Evolutionary conservation across 805 yeast species (phyloP).

Genomic region (Cyberlindnera sargentensis): DNA sequence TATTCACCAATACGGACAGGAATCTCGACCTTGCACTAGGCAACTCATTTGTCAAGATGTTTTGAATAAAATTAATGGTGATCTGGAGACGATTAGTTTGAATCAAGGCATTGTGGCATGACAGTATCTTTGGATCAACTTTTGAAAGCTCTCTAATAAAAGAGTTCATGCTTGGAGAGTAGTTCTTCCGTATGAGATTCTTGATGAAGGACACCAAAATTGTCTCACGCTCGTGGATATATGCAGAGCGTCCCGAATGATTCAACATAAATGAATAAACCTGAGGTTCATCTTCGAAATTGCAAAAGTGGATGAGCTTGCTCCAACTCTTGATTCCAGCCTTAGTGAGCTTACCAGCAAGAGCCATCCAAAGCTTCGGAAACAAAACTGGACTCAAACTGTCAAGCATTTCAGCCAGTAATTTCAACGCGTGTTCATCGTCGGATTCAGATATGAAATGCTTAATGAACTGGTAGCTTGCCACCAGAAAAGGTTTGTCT

Average conservation of each 20-base stretch:
- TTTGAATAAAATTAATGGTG: conserved; percentile 10
- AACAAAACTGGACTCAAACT: conserved; percentile 12
- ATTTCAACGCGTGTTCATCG: conserved; percentile 2
- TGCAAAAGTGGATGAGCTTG: conserved; percentile 15
- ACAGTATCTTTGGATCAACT: conserved; percentile 12
- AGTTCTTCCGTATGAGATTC: conserved; percentile 8
- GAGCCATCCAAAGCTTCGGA: conserved; percentile 19
- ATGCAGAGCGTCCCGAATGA: conserved; percentile 11
- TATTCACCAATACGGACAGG: conserved; percentile 12
- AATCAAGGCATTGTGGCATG: conserved; percentile 9
- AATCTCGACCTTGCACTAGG: conserved; percentile 7
- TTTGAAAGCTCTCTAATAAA: conserved; percentile 15
- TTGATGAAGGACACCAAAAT: conserved; percentile 13
- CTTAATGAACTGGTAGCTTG: conserved; percentile 4
- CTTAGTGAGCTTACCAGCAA: conserved; percentile 12
- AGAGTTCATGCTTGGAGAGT: conserved; percentile 11
- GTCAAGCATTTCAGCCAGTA: conserved; percentile 10
- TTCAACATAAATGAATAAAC: conserved; percentile 15
- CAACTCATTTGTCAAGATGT: conserved; percentile 10
- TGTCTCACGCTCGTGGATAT: conserved; percentile 12
- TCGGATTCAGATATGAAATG: not conserved
- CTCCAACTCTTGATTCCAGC: conserved; percentile 19
- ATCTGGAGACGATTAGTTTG: conserved; percentile 18
- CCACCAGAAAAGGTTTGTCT: conserved; percentile 5
- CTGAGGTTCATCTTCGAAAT: conserved; percentile 19